Base-by-base conservation (phyloP, 495 filamentous ascomycete species). In the Penicillium simplicissimum region DNA sequence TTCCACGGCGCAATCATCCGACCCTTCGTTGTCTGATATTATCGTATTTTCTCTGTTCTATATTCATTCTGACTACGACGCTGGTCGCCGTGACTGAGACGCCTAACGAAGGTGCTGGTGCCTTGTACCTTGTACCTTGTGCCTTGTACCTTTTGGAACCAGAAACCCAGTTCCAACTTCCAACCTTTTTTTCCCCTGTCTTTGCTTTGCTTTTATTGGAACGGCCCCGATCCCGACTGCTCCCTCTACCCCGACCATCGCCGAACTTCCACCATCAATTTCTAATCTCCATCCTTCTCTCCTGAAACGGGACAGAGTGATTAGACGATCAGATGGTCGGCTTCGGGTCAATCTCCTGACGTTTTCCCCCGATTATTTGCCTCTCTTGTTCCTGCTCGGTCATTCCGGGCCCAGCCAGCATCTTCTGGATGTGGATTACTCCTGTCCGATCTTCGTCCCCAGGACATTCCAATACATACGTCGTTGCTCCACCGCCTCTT, bases 351-450 rank as follows among this genome's bases (percentile, higher is more conserved):
- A 52, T 52, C 51, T 23, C 33, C 51, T 53, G 51, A 36, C 28
- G 0, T 7, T n/a, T 53, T 13, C 33, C 9, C 14, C 15, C 14
- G 13, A 37, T 17, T 37, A 55, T 55, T 42, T 31, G 35, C 53
- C 48, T 15, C 47, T 49, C 36, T 57, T n/a, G n/a, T 45, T 58
- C 61, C 59, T 58, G 64, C 58, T 64, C 58, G 48, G 33, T 55
- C 35, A 23, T 55, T 40, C 53, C 37, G 23, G 53, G 14, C 28
- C 28, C 53, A 19, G 51, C 51, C 31, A 53, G 31, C 13, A 37
- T 53, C 51, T 68, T 71, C 68, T 68, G 60, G 66, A 71, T 63
- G 53, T 62, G 61, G 59, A 62, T 65, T 31, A 31, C 28, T 62
- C 47, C 57, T 51, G 54, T 58, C 51, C 58, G 60, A 62, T 60